Conservation (phyloP, 306 rosid genomes). For the Cucurbita argyrosperma region DNA sequence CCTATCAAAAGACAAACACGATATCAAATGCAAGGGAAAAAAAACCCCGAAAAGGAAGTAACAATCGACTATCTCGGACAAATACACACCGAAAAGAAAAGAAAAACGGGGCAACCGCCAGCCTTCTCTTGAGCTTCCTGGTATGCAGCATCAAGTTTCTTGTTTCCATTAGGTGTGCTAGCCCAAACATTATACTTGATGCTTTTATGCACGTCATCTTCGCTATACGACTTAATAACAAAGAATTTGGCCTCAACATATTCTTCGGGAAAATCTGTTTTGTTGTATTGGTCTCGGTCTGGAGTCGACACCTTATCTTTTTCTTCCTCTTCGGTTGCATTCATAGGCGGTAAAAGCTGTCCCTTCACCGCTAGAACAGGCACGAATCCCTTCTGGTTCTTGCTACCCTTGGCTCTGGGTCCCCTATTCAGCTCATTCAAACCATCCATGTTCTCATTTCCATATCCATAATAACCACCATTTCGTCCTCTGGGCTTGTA, state of each 20-base stretch:
- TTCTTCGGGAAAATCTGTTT: conserved; percentile 49
- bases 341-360: conserved; percentile 41
- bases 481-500: conserved; percentile 68
- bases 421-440: conserved; percentile 83
- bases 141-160: conserved; percentile 90
- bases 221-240: conserved; percentile 84
- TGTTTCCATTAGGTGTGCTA: conserved; percentile 90
- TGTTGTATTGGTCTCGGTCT: conserved; percentile 58
- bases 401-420: conserved; percentile 73
- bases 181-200: conserved; percentile 97
- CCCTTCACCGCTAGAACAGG: conserved; percentile 60
- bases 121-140: conserved; percentile 84
- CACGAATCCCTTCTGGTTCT: conserved; percentile 55
- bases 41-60: background rate
- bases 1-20: conserved; percentile 23
- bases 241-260: conserved; percentile 61
- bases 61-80: background rate
- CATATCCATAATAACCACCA: conserved; percentile 61
- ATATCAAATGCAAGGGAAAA: background rate
- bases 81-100: conserved; percentile 62
- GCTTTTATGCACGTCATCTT: conserved; percentile 94
- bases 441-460: conserved; percentile 80
- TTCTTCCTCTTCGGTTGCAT: conserved; percentile 35
- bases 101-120: conserved; percentile 60
- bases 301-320: conserved; percentile 41